Conservation (phyloP, 352 stramenopile species). For the Globisporangium acanthophoron region DNA sequence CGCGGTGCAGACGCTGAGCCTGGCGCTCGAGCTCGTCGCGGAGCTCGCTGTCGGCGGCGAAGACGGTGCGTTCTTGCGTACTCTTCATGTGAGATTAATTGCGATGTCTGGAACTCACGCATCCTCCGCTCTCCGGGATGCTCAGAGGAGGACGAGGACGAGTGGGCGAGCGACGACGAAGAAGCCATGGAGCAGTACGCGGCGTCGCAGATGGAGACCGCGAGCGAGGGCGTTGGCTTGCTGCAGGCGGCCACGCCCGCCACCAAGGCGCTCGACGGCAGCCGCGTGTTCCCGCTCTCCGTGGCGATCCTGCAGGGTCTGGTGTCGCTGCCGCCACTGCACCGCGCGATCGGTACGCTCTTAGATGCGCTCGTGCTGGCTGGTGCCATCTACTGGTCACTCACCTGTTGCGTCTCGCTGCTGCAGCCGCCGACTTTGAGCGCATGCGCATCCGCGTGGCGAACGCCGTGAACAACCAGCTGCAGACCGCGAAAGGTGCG, state of each 20-base stretch:
- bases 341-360: constrained; percentile 39
- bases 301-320: constrained; percentile 72
- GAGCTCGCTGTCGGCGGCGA: constrained; percentile 51
- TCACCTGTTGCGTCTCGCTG: background rate
- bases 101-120: background rate
- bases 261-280: constrained; percentile 34
- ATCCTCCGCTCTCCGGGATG: background rate
- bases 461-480: constrained; percentile 81
- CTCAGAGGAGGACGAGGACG: constrained; percentile 63
- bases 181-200: constrained; percentile 84
- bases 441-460: constrained; percentile 76
- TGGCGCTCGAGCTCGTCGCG: constrained; percentile 73
- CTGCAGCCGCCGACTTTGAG: constrained; percentile 57
- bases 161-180: constrained; percentile 86
- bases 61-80: constrained; percentile 23
- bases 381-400: background rate
- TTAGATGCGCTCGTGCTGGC: no score
- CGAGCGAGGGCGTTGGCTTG: background rate
- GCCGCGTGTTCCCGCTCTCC: constrained; percentile 45
- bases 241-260: constrained; percentile 17
- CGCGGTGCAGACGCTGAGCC: constrained; percentile 67
- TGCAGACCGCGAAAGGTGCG: constrained; percentile 49
- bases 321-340: constrained; percentile 59
- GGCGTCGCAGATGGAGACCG: constrained; percentile 55
- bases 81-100: background rate